Evolutionary conservation across 345 rosid species (phyloP).

Genomic region (Camelina hispida): DNA sequence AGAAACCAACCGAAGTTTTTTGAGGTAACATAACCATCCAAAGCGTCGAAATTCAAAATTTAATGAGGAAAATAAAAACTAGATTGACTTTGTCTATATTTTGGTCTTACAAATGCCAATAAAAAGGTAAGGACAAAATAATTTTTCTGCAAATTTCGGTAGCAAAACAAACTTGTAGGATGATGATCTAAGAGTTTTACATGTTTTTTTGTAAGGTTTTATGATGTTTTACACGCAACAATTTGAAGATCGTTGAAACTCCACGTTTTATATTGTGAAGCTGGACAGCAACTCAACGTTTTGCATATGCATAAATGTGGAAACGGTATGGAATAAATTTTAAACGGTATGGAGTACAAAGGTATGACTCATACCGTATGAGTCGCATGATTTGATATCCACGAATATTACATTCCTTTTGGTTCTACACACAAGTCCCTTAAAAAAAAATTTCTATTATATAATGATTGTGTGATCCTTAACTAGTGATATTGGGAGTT

Average conservation of each 20-base stretch:
- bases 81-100: background rate
- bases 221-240: constrained; percentile 6
- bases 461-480: background rate
- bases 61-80: background rate
- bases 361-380: constrained; percentile 1
- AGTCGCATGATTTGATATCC: background rate
- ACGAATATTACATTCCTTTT: background rate
- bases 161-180: background rate
- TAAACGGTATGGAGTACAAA: constrained; percentile 1
- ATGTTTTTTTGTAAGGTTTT: background rate
- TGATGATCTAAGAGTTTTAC: background rate
- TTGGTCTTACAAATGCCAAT: background rate
- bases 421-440: background rate
- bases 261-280: background rate
- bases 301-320: constrained; percentile 6
- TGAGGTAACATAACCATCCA: background rate
- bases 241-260: background rate
- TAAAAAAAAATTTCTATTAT: no score
- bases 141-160: background rate
- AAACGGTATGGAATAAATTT: constrained; percentile 1
- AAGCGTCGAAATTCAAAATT: background rate
- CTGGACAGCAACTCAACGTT: constrained; percentile 4
- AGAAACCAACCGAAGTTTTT: background rate
- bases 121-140: background rate
- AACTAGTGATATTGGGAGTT: background rate